These are phyloP conservation scores for Salinomyces thailandicus DNA, from an alignment of 2,329 filamentous ascomycete genomes.

Conservation along the genomic window DNA sequence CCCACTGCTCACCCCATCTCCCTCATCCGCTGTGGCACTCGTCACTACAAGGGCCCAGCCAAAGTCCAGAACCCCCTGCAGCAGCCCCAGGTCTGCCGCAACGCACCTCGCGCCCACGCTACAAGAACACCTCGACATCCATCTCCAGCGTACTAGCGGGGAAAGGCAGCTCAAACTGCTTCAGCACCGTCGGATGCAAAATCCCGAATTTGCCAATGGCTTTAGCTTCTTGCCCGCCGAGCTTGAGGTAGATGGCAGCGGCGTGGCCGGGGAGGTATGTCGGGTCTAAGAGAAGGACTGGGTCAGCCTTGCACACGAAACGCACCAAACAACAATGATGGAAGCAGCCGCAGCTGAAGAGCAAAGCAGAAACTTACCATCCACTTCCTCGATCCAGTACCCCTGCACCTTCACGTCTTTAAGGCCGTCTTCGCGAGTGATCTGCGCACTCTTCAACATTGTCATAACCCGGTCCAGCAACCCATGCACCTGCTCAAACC, in stretches of 20 bases:
- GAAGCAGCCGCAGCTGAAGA: background rate
- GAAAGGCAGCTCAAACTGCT: conserved; percentile 88
- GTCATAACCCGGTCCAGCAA: conserved; percentile 82
- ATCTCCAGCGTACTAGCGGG: conserved; percentile 90
- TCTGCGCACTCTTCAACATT: conserved; percentile 78
- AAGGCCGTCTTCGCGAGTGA: conserved; percentile 63
- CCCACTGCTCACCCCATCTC: too few relatives aligned
- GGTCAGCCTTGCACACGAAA: too few relatives aligned
- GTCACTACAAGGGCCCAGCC: too few relatives aligned
- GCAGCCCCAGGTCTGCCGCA: too few relatives aligned
- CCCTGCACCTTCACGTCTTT: conserved; percentile 39
- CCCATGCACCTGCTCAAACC: conserved; percentile 93
- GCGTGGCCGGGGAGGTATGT: conserved; percentile 90
- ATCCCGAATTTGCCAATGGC: conserved; percentile 88
- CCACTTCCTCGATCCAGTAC: conserved; percentile 91
- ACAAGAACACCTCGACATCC: conserved; percentile 89
- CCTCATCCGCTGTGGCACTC: too few relatives aligned
- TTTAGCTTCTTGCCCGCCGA: conserved; percentile 57
- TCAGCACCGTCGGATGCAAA: conserved; percentile 81
- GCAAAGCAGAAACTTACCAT: conserved; percentile 44
- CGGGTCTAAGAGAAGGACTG: conserved; percentile 30
- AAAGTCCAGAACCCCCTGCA: too few relatives aligned
- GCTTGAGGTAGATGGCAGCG: conserved; percentile 68
- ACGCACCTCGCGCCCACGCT: conserved; percentile 18
- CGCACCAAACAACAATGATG: background rate